Percentiles rank a stretch among this genome's conserved stretches.
Conservation (phyloP, 805 yeast genomes). For the Saccharomycopsis oosterbeekiorum region DNA sequence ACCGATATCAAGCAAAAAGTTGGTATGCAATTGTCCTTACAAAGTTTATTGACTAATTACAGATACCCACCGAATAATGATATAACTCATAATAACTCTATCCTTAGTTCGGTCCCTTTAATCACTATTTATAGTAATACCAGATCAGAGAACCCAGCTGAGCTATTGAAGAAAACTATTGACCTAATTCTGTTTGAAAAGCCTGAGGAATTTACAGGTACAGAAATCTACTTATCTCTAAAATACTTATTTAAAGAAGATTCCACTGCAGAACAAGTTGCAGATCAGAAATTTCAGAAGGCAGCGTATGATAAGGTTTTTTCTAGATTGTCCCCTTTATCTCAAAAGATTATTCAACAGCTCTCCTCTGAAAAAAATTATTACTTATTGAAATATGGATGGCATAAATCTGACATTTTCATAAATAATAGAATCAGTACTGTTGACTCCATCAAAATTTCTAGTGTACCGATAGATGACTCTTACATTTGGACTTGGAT, state of each 20-base stretch:
- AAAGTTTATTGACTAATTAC: slow-evolving; percentile 50
- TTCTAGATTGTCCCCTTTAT: slow-evolving; percentile 61
- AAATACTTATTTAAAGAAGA: slow-evolving; percentile 57
- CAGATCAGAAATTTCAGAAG: neutral
- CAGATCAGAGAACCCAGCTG: slow-evolving; percentile 40
- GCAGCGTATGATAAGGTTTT: slow-evolving; percentile 39
- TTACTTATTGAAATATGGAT: slow-evolving; percentile 16
- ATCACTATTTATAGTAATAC: slow-evolving; percentile 38
- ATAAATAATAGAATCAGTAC: neutral
- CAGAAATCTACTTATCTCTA: slow-evolving; percentile 71
- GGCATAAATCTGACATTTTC: slow-evolving; percentile 9
- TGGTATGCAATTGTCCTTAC: slow-evolving; percentile 53
- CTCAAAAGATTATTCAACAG: slow-evolving; percentile 44
- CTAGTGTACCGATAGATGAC: slow-evolving; percentile 69
- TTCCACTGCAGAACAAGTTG: neutral
- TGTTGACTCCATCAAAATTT: slow-evolving; percentile 24
- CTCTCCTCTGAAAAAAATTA: slow-evolving; percentile 22
- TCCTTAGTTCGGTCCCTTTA: slow-evolving; percentile 33
- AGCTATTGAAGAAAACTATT: slow-evolving; percentile 48
- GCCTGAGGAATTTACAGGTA: slow-evolving; percentile 50
- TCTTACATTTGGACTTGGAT: slow-evolving; percentile 91
- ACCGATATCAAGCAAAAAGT: slow-evolving; percentile 30
- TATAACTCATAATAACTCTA: slow-evolving; percentile 1
- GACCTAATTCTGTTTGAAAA: slow-evolving; percentile 52
- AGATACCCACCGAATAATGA: slow-evolving; percentile 51